Percentiles rank a stretch among this genome's conserved stretches.
Conservation (phyloP, 148 eudicot genomes). For the Fagopyrum homotropicum region DNA sequence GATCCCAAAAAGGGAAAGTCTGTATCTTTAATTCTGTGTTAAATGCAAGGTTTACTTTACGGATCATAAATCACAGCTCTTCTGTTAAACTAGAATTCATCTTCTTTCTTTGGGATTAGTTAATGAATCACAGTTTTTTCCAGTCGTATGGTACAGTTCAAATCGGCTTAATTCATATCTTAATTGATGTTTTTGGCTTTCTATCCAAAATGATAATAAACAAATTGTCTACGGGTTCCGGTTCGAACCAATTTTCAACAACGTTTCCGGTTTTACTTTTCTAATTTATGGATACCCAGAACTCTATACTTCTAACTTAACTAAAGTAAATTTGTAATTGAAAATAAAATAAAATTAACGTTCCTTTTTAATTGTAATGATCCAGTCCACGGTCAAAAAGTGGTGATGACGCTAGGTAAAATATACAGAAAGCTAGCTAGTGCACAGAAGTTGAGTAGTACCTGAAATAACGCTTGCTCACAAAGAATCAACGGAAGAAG, state of each 20-base stretch:
- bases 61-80: no score
- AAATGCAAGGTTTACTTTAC: no score
- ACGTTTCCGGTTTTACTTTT: neutral
- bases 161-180: no score
- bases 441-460: conserved; percentile 16
- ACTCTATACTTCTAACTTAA: no score
- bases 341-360: neutral
- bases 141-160: no score
- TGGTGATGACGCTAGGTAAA: neutral
- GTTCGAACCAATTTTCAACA: neutral
- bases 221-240: neutral
- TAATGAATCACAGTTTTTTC: neutral
- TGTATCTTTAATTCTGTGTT: neutral
- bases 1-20: neutral
- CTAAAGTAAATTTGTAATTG: neutral
- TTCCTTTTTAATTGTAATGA: neutral
- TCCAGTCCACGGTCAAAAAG: neutral
- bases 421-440: neutral
- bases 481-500: conserved; percentile 86
- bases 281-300: neutral
- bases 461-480: conserved; percentile 87
- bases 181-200: no score
- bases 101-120: neutral
- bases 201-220: neutral
- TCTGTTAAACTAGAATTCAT: neutral